phyloP scores from a whole-genome alignment of 2,329 filamentous ascomycete species.

The Lasiodiplodia sp. region DNA sequence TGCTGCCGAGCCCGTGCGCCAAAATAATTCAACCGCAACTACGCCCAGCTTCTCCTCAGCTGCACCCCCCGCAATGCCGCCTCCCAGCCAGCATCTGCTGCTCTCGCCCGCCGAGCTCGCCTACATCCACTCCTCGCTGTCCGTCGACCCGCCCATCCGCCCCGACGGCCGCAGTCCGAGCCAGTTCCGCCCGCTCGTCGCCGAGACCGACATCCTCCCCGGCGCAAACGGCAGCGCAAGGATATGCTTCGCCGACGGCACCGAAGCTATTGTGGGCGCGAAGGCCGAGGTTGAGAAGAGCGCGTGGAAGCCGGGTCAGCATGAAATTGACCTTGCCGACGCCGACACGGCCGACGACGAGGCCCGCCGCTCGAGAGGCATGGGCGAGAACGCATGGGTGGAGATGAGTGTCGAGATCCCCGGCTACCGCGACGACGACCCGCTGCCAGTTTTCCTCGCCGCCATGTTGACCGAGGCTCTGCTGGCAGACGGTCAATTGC shows the following conservation, averaged over 20 bases:
- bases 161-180: conserved; percentile 82
- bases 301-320: conserved; percentile 39
- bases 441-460: conserved; percentile 83
- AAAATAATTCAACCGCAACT: conserved; percentile 30
- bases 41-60: conserved; percentile 28
- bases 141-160: conserved; percentile 81
- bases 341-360: conserved; percentile 50
- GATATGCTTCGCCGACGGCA: conserved; percentile 93
- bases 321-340: conserved; percentile 43
- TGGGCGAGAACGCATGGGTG: conserved; percentile 75
- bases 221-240: conserved; percentile 91
- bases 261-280: conserved; percentile 92
- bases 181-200: conserved; percentile 89
- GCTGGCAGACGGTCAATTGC: conserved; percentile 72
- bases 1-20: conserved; percentile 17
- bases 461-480: conserved; percentile 90
- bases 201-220: conserved; percentile 89
- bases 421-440: conserved; percentile 88
- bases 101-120: conserved; percentile 96
- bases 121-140: conserved; percentile 89
- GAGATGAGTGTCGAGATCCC: conserved; percentile 93
- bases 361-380: conserved; percentile 37
- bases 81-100: conserved; percentile 64
- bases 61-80: conserved; percentile 39
- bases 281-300: conserved; percentile 93